Percentiles rank a stretch among this genome's conserved stretches.
Evolutionary conservation across 768 basidiomycete species (phyloP).

Genomic region (Chalciporus pseudorubinellus): DNA sequence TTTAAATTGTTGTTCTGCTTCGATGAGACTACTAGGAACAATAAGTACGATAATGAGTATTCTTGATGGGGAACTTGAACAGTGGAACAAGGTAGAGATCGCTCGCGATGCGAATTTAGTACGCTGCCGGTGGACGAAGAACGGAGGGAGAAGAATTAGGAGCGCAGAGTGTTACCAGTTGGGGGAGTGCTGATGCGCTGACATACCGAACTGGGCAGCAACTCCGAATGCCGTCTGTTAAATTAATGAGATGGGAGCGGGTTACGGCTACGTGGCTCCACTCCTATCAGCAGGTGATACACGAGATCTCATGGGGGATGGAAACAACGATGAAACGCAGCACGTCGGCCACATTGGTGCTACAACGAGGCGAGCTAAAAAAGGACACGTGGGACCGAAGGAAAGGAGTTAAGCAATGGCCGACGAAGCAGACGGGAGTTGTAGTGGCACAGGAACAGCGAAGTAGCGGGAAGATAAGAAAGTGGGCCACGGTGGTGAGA

Average conservation of each 20-base stretch:
- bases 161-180: background rate
- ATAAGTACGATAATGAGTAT: background rate
- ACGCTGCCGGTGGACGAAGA: too few species aligned
- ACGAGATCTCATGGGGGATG: conserved; percentile 10
- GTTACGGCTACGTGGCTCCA: conserved; percentile 8
- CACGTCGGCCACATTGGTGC: background rate
- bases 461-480: background rate
- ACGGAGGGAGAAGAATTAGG: background rate
- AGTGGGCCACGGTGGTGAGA: background rate
- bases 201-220: background rate
- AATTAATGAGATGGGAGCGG: conserved; percentile 3
- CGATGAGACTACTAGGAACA: background rate
- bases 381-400: conserved; percentile 13
- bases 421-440: background rate
- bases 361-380: conserved; percentile 17
- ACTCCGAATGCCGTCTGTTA: background rate
- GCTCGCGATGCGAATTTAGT: background rate
- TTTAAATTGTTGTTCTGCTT: background rate
- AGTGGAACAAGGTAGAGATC: background rate
- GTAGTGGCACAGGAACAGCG: background rate
- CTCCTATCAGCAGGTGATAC: conserved; percentile 24
- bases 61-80: background rate
- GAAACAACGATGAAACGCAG: conserved; percentile 2
- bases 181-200: background rate
- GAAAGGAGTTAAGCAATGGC: conserved; percentile 18